Base-by-base conservation (phyloP, 345 rosid genomes). In the Nephelium lappaceum region DNA sequence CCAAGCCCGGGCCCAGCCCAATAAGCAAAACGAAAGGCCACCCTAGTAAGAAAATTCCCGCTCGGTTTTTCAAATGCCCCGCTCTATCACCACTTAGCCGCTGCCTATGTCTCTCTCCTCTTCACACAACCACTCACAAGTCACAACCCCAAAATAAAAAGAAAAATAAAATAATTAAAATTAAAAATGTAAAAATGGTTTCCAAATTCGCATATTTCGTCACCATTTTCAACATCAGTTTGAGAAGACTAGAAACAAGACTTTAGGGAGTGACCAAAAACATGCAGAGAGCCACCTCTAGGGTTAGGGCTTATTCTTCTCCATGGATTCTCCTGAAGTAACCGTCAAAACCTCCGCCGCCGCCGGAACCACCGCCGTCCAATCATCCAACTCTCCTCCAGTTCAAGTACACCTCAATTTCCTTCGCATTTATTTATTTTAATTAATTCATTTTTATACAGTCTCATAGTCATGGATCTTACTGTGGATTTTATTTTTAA, bases 271-370 rank as follows among this genome's bases (percentile, higher is more conserved):
- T 61, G 31, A 24, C 27, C 18, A 53, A 49, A 38, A 84, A 71
- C n/a, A 75, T 84, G 84, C 86, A 9, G 84, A 72, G 55, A 78
- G 53, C 61, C 66, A 66, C 38, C 47, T 69, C 24, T 69, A 45
- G 72, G 80, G 67, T 69, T 76, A 79, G 41, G 71, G 61, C 67
- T 65, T 71, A 21, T 43, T 23, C 51, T 45, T 53, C 45, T 75
- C 24, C 49, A 84, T 82, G 87, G 86, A 84, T 19, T 83, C 83
- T 67, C 80, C 84, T 73, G 81, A 81, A 49, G 42, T 53, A 75
- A 76, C 76, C 31, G 43, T 58, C 69, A 63, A 55, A 41, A 24
- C 76, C 4, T 45, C 73, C 43, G 14, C 71, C 14, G 15, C 71
- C 12, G 11, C 63, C n/a, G 19, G 61, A 18, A 19, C 64, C 58